Evolutionary conservation across 2,329 filamentous ascomycete species (phyloP).

Genomic region (Sclerotinia minor): DNA sequence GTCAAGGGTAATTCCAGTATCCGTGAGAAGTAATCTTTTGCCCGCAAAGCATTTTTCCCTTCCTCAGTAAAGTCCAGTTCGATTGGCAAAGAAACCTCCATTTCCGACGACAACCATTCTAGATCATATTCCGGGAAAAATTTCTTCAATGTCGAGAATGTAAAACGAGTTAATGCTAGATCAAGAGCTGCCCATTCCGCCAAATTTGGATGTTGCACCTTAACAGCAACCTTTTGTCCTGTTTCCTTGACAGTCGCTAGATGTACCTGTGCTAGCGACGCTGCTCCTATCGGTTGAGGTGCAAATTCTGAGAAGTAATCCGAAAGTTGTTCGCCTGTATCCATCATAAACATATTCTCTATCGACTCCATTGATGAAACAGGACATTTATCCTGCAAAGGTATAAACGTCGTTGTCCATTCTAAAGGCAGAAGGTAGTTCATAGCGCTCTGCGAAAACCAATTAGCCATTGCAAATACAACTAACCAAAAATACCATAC

Average conservation of each 20-base stretch:
- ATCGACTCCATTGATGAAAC: constrained; percentile 88
- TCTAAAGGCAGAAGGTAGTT: constrained; percentile 88
- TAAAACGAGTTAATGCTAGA: constrained; percentile 80
- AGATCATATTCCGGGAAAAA: constrained; percentile 98
- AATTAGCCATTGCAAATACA: constrained; percentile 31
- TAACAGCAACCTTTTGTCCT: constrained; percentile 87
- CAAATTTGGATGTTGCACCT: constrained; percentile 88
- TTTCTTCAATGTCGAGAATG: constrained; percentile 83
- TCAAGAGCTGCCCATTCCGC: constrained; percentile 90
- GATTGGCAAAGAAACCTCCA: constrained; percentile 85
- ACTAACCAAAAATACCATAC: constrained; percentile 45
- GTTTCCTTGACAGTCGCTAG: constrained; percentile 78
- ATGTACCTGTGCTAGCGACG: constrained; percentile 93
- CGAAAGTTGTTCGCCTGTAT: constrained; percentile 76
- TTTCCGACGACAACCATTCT: constrained; percentile 91
- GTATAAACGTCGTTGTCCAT: constrained; percentile 95
- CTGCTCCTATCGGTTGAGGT: constrained; percentile 79
- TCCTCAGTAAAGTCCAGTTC: constrained; percentile 90
- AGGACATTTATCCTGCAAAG: constrained; percentile 92
- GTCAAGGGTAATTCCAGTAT: constrained; percentile 77
- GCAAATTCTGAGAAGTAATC: constrained; percentile 88
- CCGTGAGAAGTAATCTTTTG: constrained; percentile 76
- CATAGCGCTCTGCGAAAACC: constrained; percentile 70
- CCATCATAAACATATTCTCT: constrained; percentile 77
- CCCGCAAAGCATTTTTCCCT: constrained; percentile 77